Evolutionary conservation across 164 flowering plant species (phyloP).

Genomic region (Macadamia tetraphylla): DNA sequence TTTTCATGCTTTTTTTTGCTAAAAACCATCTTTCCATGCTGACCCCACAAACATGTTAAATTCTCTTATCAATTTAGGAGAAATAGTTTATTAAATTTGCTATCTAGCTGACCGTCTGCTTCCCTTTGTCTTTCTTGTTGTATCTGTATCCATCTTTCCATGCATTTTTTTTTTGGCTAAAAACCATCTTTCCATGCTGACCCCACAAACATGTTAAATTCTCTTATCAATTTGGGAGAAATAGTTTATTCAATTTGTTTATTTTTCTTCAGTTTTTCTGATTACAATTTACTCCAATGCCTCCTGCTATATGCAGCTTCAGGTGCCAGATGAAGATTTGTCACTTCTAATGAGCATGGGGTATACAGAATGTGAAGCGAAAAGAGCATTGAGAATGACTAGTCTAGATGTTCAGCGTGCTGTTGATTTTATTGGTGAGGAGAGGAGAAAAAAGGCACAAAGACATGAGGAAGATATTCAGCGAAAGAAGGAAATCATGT

Average conservation of each 20-base stretch:
- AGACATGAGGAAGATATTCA: conserved; percentile 47
- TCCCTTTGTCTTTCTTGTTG: too few relatives aligned
- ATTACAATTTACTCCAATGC: not conserved
- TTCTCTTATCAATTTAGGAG: not conserved
- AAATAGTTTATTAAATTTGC: not conserved
- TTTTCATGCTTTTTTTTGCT: not conserved
- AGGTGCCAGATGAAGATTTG: conserved; percentile 76
- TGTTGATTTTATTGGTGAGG: conserved; percentile 64
- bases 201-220: not conserved
- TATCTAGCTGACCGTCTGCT: too few relatives aligned
- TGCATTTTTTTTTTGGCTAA: too few relatives aligned
- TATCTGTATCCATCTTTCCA: not conserved
- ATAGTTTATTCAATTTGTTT: not conserved
- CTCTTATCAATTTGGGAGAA: not conserved
- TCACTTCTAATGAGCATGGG: conserved; percentile 84
- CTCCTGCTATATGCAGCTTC: conserved; percentile 46
- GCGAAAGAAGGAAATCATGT: conserved; percentile 57
- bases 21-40: too few relatives aligned
- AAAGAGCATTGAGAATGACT: conserved; percentile 75
- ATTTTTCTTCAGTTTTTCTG: not conserved
- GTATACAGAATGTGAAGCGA: conserved; percentile 56
- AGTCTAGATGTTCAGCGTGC: conserved; percentile 64
- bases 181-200: too few relatives aligned
- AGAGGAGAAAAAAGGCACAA: conserved; percentile 39
- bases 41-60: not conserved